A percentile compares a stretch with the other conserved stretches of the same genome.
phyloP scores from a whole-genome alignment of 495 filamentous ascomycete genomes.

The Aspergillus ostianus region DNA sequence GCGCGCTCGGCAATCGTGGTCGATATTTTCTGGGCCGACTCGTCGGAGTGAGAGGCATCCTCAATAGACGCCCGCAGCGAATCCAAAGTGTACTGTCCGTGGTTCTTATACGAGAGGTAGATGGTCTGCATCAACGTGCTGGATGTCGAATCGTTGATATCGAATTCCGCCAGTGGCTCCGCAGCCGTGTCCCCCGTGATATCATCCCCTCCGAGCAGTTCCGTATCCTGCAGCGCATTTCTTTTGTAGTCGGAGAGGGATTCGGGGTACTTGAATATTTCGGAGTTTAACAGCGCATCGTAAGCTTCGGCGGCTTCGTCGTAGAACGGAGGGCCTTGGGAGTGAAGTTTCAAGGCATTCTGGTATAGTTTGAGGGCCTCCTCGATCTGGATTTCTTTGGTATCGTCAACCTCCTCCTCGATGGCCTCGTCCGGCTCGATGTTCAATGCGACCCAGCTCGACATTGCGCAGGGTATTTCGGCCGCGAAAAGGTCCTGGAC shows the following conservation, averaged over 20 bases:
- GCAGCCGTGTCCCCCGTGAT: constrained; percentile 41
- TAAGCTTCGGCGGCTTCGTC: constrained; percentile 80
- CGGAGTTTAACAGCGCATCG: constrained; percentile 77
- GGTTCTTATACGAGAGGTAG: constrained; percentile 92
- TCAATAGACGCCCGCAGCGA: constrained; percentile 51
- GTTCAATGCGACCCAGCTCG: constrained; percentile 78
- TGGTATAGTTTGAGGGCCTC: constrained; percentile 96
- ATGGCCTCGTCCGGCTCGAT: constrained; percentile 86
- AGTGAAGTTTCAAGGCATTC: constrained; percentile 84
- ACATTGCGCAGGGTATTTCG: constrained; percentile 35
- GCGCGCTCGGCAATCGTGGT: constrained; percentile 25
- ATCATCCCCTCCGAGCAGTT: constrained; percentile 34
- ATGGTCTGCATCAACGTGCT: constrained; percentile 84
- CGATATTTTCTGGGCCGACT: constrained; percentile 39
- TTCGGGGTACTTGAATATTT: constrained; percentile 90
- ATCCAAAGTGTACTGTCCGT: constrained; percentile 86
- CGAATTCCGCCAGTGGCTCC: constrained; percentile 39
- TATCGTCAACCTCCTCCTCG: constrained; percentile 91
- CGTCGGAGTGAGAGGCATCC: constrained; percentile 25
- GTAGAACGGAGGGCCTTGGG: constrained; percentile 75
- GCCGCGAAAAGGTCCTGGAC: constrained; percentile 12
- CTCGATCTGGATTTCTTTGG: constrained; percentile 94
- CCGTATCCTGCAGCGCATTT: constrained; percentile 59
- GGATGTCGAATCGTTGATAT: constrained; percentile 61
- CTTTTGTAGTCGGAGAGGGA: constrained; percentile 74